Conservation (phyloP, 495 filamentous ascomycete species). For the Penicillium riverlandense region DNA sequence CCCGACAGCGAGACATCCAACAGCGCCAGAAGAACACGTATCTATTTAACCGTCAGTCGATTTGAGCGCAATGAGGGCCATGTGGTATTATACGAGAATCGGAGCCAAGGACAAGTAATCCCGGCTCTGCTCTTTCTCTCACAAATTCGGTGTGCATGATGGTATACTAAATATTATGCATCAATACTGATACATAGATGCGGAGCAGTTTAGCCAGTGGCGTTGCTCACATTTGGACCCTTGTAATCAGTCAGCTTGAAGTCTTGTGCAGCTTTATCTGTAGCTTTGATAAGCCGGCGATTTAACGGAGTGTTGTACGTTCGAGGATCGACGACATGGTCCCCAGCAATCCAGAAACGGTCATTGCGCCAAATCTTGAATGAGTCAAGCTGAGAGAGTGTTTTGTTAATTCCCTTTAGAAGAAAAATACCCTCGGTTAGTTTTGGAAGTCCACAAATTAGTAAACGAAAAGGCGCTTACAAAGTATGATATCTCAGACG, state of each 20-base stretch:
- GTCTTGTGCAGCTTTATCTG: constrained; percentile 19
- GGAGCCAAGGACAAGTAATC: constrained; percentile 32
- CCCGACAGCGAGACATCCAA: constrained; percentile 31
- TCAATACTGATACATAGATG: neutral
- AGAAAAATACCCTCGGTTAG: neutral
- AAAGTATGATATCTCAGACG: constrained; percentile 28
- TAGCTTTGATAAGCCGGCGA: constrained; percentile 20
- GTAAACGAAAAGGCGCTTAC: constrained; percentile 1
- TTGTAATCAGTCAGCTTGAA: constrained; percentile 39
- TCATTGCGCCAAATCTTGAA: constrained; percentile 37
- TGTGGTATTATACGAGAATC: constrained; percentile 19
- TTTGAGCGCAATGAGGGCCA: neutral
- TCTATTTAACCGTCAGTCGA: constrained; percentile 1
- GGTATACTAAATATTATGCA: constrained; percentile 17
- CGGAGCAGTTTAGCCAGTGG: neutral
- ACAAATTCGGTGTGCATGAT: constrained; percentile 40
- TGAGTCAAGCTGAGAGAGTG: constrained; percentile 19
- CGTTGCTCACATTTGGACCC: constrained; percentile 25
- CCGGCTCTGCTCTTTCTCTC: constrained; percentile 32
- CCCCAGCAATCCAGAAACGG: constrained; percentile 35
- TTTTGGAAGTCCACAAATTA: neutral
- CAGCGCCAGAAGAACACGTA: constrained; percentile 31
- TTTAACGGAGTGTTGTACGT: constrained; percentile 20
- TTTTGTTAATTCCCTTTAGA: constrained; percentile 22
- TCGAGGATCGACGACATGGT: constrained; percentile 36